A percentile compares a stretch with the other conserved stretches of the same genome.
phyloP scores from a whole-genome alignment of 202 grass and related monocot genomes.

The Zoysia matrella region DNA sequence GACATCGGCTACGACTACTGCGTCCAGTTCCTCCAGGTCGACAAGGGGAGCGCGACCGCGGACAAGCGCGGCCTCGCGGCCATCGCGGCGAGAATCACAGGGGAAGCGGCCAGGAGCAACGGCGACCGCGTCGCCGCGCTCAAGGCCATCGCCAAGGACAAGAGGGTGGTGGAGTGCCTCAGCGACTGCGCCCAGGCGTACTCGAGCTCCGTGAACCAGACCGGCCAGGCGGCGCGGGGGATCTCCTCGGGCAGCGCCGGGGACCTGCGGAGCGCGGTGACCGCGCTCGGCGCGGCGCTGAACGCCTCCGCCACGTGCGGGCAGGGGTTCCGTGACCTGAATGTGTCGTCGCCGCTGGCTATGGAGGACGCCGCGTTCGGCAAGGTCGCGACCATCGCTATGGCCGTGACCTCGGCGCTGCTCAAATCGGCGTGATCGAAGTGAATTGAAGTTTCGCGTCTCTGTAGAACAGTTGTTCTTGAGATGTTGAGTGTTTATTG shows the following conservation, averaged over 20 bases:
- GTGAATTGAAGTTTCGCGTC: no score
- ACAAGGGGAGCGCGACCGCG: not conserved
- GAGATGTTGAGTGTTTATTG: not conserved
- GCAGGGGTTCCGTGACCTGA: conserved; percentile 21
- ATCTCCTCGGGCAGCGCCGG: not conserved
- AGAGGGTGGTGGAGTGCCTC: no score
- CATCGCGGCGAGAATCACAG: conserved; percentile 19
- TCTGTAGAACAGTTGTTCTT: not conserved
- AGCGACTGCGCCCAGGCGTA: conserved; percentile 25
- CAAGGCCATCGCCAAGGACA: conserved; percentile 24
- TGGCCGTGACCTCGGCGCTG: conserved; percentile 26
- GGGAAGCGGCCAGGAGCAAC: not conserved
- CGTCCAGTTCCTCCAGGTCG: conserved; percentile 31
- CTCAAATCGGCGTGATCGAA: not conserved
- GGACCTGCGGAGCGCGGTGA: not conserved
- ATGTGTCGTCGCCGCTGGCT: conserved; percentile 7
- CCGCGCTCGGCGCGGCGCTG: conserved; percentile 15
- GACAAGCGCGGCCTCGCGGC: not conserved
- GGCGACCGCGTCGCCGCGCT: conserved; percentile 27
- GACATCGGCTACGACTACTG: conserved; percentile 33
- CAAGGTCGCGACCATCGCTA: conserved; percentile 32
- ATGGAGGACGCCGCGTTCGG: conserved; percentile 32
- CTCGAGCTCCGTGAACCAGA: not conserved
- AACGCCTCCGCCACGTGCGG: conserved; percentile 39
- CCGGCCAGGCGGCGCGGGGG: not conserved